phyloP scores from a whole-genome alignment of 1,139 yeast species.

The Blastobotrys elegans region DNA sequence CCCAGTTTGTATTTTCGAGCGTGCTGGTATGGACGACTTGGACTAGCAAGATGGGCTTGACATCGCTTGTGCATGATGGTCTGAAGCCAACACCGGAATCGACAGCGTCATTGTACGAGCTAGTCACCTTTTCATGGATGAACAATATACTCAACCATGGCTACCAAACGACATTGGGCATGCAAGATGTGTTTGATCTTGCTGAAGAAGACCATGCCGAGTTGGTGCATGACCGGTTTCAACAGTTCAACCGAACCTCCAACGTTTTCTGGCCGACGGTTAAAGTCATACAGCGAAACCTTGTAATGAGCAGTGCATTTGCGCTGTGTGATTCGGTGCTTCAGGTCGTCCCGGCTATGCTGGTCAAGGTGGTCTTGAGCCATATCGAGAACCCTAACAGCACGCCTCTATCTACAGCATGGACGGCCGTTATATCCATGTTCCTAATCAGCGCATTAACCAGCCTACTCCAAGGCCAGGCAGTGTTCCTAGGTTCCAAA shows the following conservation, averaged over 20 bases:
- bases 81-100: background rate
- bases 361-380: slow-evolving; percentile 7
- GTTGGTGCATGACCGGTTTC: background rate
- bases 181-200: background rate
- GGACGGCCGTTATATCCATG: slow-evolving; percentile 12
- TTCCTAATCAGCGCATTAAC: background rate
- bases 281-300: background rate
- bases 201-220: background rate
- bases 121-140: background rate
- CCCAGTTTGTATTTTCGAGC: background rate
- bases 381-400: slow-evolving; percentile 58
- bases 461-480: background rate
- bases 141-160: background rate
- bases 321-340: slow-evolving; percentile 55
- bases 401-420: slow-evolving; percentile 55
- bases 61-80: background rate
- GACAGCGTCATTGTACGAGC: background rate
- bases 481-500: slow-evolving; percentile 73
- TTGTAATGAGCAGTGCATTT: background rate
- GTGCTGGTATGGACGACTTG: background rate
- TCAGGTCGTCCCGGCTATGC: slow-evolving; percentile 53
- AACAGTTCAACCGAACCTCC: background rate
- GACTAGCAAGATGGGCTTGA: background rate
- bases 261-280: slow-evolving; percentile 1
- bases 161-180: background rate